A percentile compares a stretch with the other conserved stretches of the same genome.
phyloP scores from a whole-genome alignment of 2,329 filamentous ascomycete species.

The Scleromitrula shiraiana region DNA sequence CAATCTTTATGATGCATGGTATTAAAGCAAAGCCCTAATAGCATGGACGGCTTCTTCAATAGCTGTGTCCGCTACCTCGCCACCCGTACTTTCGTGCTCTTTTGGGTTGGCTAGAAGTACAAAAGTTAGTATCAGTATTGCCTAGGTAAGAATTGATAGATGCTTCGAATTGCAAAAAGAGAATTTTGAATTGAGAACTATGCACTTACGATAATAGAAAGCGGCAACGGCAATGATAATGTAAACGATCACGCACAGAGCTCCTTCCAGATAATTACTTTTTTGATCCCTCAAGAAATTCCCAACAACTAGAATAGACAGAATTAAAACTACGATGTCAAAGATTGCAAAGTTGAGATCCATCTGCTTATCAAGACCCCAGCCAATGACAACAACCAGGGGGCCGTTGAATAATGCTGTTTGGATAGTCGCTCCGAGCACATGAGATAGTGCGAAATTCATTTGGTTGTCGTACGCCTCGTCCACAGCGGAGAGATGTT shows the following conservation, averaged over 20 bases:
- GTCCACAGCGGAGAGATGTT: conserved; percentile 76
- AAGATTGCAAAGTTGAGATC: conserved; percentile 82
- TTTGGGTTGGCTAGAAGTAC: neutral
- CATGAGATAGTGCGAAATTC: conserved; percentile 23
- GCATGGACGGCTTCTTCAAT: neutral
- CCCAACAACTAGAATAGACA: conserved; percentile 79
- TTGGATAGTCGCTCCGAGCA: conserved; percentile 68
- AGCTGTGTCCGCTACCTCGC: neutral
- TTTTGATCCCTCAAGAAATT: conserved; percentile 83
- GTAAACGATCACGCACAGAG: conserved; percentile 66
- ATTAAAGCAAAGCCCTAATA: neutral
- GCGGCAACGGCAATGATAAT: conserved; percentile 51
- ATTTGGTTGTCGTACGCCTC: conserved; percentile 80
- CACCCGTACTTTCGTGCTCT: neutral
- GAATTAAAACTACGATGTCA: conserved; percentile 73
- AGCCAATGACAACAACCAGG: conserved; percentile 73
- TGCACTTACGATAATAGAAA: conserved; percentile 43
- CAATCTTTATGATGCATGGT: neutral
- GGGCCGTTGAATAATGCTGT: conserved; percentile 85
- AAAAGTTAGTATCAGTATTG: neutral
- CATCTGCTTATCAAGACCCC: conserved; percentile 65
- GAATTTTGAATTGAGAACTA: no score
- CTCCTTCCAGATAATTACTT: conserved; percentile 84
- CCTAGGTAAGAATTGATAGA: neutral
- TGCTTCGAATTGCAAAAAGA: no score